Evolutionary conservation across 495 filamentous ascomycete species (phyloP).

Genomic region (Hypoxylon lienhwacheense): DNA sequence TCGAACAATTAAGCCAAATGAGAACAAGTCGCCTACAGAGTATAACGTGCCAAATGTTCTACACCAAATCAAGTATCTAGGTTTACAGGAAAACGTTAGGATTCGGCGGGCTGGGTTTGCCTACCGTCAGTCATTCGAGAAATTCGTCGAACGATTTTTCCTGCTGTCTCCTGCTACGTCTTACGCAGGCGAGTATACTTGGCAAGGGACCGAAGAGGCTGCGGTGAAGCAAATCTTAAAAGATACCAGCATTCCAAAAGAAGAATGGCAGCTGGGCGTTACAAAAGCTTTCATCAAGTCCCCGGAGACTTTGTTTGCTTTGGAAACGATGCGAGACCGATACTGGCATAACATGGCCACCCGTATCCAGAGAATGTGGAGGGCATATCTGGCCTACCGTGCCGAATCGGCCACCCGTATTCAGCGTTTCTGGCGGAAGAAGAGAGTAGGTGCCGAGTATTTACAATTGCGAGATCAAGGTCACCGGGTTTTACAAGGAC

Average conservation of each 20-base stretch:
- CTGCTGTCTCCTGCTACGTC: slow-evolving; percentile 91
- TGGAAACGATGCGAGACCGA: slow-evolving; percentile 95
- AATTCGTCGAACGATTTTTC: slow-evolving; percentile 97
- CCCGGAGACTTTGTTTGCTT: slow-evolving; percentile 92
- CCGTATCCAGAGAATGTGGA: slow-evolving; percentile 95
- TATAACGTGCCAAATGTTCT: slow-evolving; percentile 90
- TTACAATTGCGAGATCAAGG: slow-evolving; percentile 86
- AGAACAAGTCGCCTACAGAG: slow-evolving; percentile 92
- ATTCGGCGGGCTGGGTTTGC: slow-evolving; percentile 97
- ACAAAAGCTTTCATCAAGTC: slow-evolving; percentile 99
- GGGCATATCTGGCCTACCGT: slow-evolving; percentile 90
- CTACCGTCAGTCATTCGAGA: slow-evolving; percentile 96
- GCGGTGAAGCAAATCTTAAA: slow-evolving; percentile 94
- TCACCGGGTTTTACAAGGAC: slow-evolving; percentile 76
- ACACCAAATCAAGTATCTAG: slow-evolving; percentile 99
- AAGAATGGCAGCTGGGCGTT: slow-evolving; percentile 97
- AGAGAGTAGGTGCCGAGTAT: slow-evolving; percentile 82
- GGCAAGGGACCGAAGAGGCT: slow-evolving; percentile 81
- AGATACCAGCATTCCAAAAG: slow-evolving; percentile 89
- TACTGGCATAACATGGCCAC: slow-evolving; percentile 99
- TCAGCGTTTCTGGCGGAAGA: slow-evolving; percentile 92
- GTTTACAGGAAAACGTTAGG: slow-evolving; percentile 97
- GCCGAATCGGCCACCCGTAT: slow-evolving; percentile 92
- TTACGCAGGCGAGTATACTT: slow-evolving; percentile 96
- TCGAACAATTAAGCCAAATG: slow-evolving; percentile 98